phyloP scores from a whole-genome alignment of 129 eudicot species.

The Ambrosia trifida region DNA sequence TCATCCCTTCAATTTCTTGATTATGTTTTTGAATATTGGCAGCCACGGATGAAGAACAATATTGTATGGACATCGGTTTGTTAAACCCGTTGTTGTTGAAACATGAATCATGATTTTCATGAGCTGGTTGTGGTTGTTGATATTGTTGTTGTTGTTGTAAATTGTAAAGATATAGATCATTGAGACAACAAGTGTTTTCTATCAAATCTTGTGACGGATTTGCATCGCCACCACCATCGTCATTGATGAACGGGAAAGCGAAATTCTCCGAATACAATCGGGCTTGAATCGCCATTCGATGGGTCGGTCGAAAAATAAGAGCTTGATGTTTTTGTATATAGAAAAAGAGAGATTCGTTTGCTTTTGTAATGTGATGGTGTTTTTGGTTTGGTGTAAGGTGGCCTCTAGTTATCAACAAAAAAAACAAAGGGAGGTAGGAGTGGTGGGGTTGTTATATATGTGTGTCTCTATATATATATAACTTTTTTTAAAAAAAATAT shows the following conservation, averaged over 20 bases:
- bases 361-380: conserved; percentile 35
- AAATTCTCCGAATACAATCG: conserved; percentile 56
- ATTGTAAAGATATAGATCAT: conserved; percentile 43
- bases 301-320: conserved; percentile 7
- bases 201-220: conserved; percentile 44
- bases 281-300: conserved; percentile 73
- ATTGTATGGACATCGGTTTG: conserved; percentile 20
- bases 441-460: conserved; percentile 26
- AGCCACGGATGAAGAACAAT: conserved; percentile 35
- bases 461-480: conserved; percentile 1
- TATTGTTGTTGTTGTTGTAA: conserved; percentile 49
- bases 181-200: conserved; percentile 46
- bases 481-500: not conserved
- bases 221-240: conserved; percentile 29
- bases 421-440: conserved; percentile 13
- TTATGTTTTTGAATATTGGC: conserved; percentile 59
- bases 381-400: conserved; percentile 29
- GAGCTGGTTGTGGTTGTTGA: conserved; percentile 24
- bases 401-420: conserved; percentile 38
- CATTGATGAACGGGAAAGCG: conserved; percentile 43
- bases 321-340: conserved; percentile 20
- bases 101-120: conserved; percentile 27
- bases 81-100: conserved; percentile 7
- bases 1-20: conserved; percentile 54
- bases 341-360: conserved; percentile 20